Evolutionary conservation across 169 alveolate species (phyloP).

Genomic region (Cryptosporidium andersoni): DNA sequence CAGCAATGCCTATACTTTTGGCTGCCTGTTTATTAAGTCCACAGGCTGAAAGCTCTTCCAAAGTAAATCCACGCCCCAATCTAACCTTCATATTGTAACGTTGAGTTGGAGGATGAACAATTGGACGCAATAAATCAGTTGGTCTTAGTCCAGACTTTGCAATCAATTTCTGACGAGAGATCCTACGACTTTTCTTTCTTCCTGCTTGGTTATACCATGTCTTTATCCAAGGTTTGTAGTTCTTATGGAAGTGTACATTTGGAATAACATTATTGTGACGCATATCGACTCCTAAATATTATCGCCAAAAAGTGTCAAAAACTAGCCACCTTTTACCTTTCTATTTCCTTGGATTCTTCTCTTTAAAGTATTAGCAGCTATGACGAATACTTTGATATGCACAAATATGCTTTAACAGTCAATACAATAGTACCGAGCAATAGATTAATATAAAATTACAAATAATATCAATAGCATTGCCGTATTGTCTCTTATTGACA

Average conservation of each 20-base stretch:
- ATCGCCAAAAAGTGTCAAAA: too few species aligned
- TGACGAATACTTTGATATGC: too few species aligned
- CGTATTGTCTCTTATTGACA: too few species aligned
- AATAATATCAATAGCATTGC: too few species aligned
- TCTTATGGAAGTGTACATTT: constrained; percentile 96
- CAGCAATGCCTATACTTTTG: constrained; percentile 96
- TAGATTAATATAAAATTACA: too few species aligned
- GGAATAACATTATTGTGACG: constrained; percentile 97
- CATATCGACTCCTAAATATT: constrained; percentile 72
- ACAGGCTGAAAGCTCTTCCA: constrained; percentile 93
- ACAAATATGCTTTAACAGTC: too few species aligned
- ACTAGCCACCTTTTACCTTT: too few species aligned
- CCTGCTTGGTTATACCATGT: constrained; percentile 98
- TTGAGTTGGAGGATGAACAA: constrained; percentile 94
- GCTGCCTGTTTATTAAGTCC: constrained; percentile 94
- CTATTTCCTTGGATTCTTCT: too few species aligned
- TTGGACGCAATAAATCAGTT: constrained; percentile 92
- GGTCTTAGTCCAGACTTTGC: constrained; percentile 93
- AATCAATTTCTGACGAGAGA: constrained; percentile 88
- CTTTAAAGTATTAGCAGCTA: too few species aligned
- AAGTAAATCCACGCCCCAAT: constrained; percentile 98
- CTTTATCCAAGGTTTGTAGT: constrained; percentile 96
- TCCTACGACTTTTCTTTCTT: constrained; percentile 91
- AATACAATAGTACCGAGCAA: too few species aligned
- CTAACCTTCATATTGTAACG: constrained; percentile 96